These are phyloP conservation scores for Solanum hybrid DNA, from an alignment of 305 asterid species.

Conservation along the genomic window DNA sequence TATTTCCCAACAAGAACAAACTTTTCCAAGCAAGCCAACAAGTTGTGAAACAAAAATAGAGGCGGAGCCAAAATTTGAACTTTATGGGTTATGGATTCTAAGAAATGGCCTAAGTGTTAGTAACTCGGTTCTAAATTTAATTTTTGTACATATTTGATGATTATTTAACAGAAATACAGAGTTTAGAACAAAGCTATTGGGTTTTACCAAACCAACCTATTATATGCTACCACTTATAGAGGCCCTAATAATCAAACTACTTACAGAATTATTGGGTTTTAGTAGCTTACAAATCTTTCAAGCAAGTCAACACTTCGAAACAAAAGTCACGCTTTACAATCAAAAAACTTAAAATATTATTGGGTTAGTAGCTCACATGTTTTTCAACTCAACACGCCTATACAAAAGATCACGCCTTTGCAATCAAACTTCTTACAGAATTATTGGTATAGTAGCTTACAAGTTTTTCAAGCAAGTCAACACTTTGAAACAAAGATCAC, in stretches of 20 bases:
- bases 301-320: neutral
- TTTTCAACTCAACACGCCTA: neutral
- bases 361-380: neutral
- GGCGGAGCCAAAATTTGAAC: neutral
- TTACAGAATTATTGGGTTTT: neutral
- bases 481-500: neutral
- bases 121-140: neutral
- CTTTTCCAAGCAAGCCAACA: neutral
- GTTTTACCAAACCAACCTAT: neutral
- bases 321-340: neutral
- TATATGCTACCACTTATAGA: neutral
- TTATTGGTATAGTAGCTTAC: neutral
- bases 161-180: neutral
- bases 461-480: neutral
- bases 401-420: neutral
- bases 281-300: neutral
- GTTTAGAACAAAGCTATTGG: neutral
- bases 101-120: neutral
- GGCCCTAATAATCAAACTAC: neutral
- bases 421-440: neutral
- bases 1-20: neutral
- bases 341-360: neutral
- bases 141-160: neutral
- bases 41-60: neutral
- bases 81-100: neutral